Conservation (phyloP, 1,139 yeast species). For the Kodamaea alishanica region DNA sequence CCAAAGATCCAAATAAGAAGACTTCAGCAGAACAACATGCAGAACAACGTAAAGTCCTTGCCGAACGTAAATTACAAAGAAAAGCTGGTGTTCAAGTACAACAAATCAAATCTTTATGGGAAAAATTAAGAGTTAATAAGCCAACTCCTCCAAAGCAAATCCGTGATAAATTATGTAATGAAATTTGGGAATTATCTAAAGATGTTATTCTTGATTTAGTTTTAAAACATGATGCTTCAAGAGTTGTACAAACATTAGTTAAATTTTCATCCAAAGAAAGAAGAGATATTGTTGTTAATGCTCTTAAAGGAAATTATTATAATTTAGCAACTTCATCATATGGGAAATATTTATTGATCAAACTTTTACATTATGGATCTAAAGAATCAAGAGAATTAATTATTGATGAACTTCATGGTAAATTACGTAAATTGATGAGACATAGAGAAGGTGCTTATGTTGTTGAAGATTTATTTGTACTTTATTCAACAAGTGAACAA, state of each 20-base stretch:
- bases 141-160: conserved; percentile 77
- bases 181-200: conserved; percentile 79
- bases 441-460: conserved; percentile 99
- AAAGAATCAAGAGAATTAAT: conserved; percentile 72
- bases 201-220: conserved; percentile 81
- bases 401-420: conserved; percentile 84
- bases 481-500: conserved; percentile 82
- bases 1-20: conserved; percentile 44
- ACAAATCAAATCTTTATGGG: conserved; percentile 87
- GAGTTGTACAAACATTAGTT: conserved; percentile 91
- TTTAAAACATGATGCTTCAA: conserved; percentile 92
- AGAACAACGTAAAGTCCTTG: conserved; percentile 74
- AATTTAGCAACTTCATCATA: conserved; percentile 87
- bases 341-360: conserved; percentile 87
- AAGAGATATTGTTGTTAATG: conserved; percentile 64
- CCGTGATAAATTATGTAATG: conserved; percentile 75
- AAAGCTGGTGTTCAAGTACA: conserved; percentile 84
- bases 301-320: conserved; percentile 74
- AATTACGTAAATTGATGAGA: conserved; percentile 86
- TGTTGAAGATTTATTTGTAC: conserved; percentile 86
- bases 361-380: conserved; percentile 87
- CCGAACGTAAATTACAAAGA: conserved; percentile 83
- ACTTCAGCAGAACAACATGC: conserved; percentile 69
- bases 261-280: conserved; percentile 81
- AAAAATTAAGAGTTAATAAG: conserved; percentile 78